These are phyloP conservation scores for Aspergillus sparsus DNA, from an alignment of 495 filamentous ascomycete species.

Conservation along the genomic window DNA sequence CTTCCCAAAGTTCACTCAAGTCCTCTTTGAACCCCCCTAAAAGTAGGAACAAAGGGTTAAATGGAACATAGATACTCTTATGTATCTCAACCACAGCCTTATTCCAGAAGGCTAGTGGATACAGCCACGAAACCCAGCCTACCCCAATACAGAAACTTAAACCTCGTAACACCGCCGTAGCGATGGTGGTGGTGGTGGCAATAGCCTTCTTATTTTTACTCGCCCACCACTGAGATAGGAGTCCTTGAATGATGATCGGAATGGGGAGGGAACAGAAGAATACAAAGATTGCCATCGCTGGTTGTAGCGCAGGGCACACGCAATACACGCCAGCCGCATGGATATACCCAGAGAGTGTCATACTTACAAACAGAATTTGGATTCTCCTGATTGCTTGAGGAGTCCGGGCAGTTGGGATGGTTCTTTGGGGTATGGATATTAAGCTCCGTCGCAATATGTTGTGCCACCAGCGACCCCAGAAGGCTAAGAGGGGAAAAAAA, in stretches of 20 bases:
- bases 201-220: no score
- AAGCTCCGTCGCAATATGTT: not conserved
- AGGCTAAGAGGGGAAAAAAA: no score
- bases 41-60: no score
- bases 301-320: not conserved
- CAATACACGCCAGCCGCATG: not conserved
- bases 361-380: not conserved
- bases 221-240: no score
- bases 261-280: not conserved
- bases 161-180: no score
- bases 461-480: not conserved
- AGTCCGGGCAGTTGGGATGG: no score
- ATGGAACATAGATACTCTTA: not conserved
- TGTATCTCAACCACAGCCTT: not conserved
- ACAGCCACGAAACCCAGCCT: not conserved
- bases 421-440: not conserved
- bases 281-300: not conserved
- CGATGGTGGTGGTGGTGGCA: no score
- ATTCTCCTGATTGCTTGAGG: not conserved
- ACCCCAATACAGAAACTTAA: not conserved
- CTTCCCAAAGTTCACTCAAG: no score
- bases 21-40: no score
- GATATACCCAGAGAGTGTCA: not conserved
- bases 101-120: not conserved
- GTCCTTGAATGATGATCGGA: not conserved